Percentiles rank a stretch among this genome's conserved stretches.
phyloP scores from a whole-genome alignment of 768 basidiomycete genomes.

The Hypsizygus marmoreus region DNA sequence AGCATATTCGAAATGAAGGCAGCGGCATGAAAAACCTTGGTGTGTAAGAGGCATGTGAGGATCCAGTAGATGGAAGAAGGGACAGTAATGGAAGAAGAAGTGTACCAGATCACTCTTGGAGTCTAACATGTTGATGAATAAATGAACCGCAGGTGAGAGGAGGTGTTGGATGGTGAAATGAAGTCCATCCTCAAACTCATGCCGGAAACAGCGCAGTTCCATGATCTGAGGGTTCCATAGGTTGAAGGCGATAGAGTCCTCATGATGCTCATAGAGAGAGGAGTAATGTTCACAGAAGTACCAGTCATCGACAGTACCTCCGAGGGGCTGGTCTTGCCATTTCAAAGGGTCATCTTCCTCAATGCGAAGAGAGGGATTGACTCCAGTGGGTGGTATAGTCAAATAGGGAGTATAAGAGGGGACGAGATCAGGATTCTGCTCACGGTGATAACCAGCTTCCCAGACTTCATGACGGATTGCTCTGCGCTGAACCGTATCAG shows the following conservation, averaged over 20 bases:
- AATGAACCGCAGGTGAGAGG: no score
- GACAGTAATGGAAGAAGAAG: conserved; percentile 4
- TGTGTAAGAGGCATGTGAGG: neutral
- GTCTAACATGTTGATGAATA: no score
- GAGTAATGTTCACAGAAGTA: neutral
- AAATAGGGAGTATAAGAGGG: neutral
- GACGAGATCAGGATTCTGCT: neutral
- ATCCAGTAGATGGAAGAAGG: neutral
- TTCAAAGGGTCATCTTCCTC: neutral
- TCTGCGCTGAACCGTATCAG: neutral
- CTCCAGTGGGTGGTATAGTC: neutral
- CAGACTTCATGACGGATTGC: neutral
- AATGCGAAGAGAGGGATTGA: no score
- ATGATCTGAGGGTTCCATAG: neutral
- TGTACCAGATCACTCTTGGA: neutral
- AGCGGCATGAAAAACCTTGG: conserved; percentile 5
- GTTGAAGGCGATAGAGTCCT: neutral
- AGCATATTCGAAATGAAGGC: neutral
- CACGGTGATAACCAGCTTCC: neutral
- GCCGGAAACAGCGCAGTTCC: neutral
- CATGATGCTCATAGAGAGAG: neutral
- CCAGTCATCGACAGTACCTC: neutral
- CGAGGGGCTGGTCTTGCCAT: neutral
- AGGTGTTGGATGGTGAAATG: neutral
- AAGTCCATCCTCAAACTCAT: neutral